Evolutionary conservation across 2,329 filamentous ascomycete species (phyloP), one percentile per base, ranked within the genome.

Genomic region (Graphilbum fragrans): DNA sequence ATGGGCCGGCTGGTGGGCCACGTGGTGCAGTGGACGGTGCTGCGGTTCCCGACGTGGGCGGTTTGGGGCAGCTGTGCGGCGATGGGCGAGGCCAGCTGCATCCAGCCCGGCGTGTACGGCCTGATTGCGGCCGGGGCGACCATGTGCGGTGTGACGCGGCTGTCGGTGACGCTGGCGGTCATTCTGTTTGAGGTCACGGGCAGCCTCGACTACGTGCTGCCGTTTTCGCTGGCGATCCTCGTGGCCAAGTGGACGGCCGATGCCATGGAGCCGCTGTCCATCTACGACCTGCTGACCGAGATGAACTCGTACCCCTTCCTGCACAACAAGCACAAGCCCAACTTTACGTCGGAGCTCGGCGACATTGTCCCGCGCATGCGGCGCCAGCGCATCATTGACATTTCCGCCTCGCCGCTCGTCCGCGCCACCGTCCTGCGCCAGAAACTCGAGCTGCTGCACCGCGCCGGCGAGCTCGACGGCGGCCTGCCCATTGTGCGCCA

Each of bases 241-340:
- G 87, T 94, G 22, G 80, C 90, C n/a, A 98, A 98, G 63, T 98
- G 92, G 92, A 94, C 87, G 0, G 88, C 92, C 0, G 92, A 96
- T 61, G 88, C 87, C 4, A 76, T 98, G 39, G 92, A 98, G 59
- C 92, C 90, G 16, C 72, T 86, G 41, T 94, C 86, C 58, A 95
- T 98, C 47, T 96, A 95, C 57, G 92, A 96, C 56, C 74, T 96
- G 11, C 69, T 96, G 17, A 96, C 88, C 0, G 87, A 92, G 56
- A 90, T 98, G 82, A 96, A 98, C 60, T 83, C 86, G 3, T 98
- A 96, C 50, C 92, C 92, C 0, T 95, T 93, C 64, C 73, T 98
- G n/a, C 87, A 94, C 61, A 94, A 93, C 63, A 96, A 95, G 59
- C 77, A 88, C 47, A 87, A 93, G 50, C 88, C 90, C 1, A 70